Conservation (phyloP, 441 rosid genomes). For the Iberis amara region DNA sequence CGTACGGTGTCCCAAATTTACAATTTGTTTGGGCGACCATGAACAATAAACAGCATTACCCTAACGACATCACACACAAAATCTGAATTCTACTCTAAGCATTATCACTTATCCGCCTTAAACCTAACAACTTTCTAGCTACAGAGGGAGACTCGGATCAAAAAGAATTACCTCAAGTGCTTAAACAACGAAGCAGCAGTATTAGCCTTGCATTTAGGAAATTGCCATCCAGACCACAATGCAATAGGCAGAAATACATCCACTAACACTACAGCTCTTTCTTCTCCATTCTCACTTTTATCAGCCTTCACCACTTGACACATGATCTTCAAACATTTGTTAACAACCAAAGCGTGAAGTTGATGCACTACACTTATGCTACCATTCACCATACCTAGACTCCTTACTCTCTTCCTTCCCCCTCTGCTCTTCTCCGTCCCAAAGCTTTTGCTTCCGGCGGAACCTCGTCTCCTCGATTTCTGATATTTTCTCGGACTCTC, state of each 20-base stretch:
- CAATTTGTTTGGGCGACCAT: not conserved
- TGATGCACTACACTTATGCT: slow-evolving; percentile 69
- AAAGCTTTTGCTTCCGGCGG: slow-evolving; percentile 2
- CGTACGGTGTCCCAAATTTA: too few species aligned
- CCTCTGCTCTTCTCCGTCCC: slow-evolving; percentile 16
- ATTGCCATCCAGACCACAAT: slow-evolving; percentile 80
- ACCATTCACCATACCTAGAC: slow-evolving; percentile 69
- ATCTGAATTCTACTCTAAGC: slow-evolving; percentile 7
- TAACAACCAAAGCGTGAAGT: slow-evolving; percentile 47
- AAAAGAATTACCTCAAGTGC: slow-evolving; percentile 56
- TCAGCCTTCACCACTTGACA: slow-evolving; percentile 41
- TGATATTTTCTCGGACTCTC: slow-evolving; percentile 14
- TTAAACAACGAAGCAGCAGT: slow-evolving; percentile 59
- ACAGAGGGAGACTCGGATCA: not conserved
- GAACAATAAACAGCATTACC: not conserved
- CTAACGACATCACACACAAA: not conserved
- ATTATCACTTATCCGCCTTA: not conserved
- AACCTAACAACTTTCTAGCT: slow-evolving; percentile 3
- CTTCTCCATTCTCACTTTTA: slow-evolving; percentile 33
- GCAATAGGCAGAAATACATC: slow-evolving; percentile 65
- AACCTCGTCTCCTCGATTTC: slow-evolving; percentile 22
- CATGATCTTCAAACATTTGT: slow-evolving; percentile 48
- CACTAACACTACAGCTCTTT: slow-evolving; percentile 57
- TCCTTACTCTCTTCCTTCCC: slow-evolving; percentile 36
- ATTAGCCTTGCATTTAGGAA: slow-evolving; percentile 50